A percentile compares a stretch with the other conserved stretches of the same genome.
Conservation (phyloP, 352 stramenopile species). For the Phytophthora aleatoria region DNA sequence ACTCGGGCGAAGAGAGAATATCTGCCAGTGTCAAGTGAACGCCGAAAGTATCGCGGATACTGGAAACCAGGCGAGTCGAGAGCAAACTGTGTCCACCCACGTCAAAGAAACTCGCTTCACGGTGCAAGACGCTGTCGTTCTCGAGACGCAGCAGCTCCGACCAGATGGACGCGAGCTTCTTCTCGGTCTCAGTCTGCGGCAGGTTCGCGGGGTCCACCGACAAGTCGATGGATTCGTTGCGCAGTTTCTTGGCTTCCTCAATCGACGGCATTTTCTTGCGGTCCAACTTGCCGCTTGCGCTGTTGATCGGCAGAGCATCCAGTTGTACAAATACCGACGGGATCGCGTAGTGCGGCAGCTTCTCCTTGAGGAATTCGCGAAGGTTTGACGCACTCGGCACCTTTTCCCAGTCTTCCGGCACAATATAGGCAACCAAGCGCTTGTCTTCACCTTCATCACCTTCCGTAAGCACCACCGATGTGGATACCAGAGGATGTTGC, state of each 20-base stretch:
- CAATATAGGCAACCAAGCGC: constrained; percentile 93
- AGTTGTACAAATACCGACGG: constrained; percentile 83
- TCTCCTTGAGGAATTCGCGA: constrained; percentile 70
- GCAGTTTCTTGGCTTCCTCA: constrained; percentile 69
- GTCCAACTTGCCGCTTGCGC: constrained; percentile 88
- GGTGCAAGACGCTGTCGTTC: constrained; percentile 55
- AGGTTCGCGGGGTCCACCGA: constrained; percentile 41
- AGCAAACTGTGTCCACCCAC: constrained; percentile 82
- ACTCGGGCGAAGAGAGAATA: constrained; percentile 61
- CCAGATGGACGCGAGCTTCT: constrained; percentile 66
- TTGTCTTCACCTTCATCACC: constrained; percentile 87
- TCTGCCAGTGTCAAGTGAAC: constrained; percentile 79
- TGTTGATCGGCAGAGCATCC: constrained; percentile 87
- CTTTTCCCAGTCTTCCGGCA: constrained; percentile 74
- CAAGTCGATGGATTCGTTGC: constrained; percentile 78
- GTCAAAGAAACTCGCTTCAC: constrained; percentile 79
- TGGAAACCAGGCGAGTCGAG: constrained; percentile 73
- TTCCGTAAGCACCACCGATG: constrained; percentile 91
- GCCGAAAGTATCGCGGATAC: constrained; percentile 65
- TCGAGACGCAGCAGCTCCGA: constrained; percentile 70
- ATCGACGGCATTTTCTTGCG: constrained; percentile 85
- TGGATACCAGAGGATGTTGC: constrained; percentile 84
- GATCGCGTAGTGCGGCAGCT: constrained; percentile 85
- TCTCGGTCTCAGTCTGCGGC: constrained; percentile 66
- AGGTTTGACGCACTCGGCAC: constrained; percentile 68